Evolutionary conservation across 2,329 filamentous ascomycete genomes (phyloP).

Genomic region (Aspergillus sp.): DNA sequence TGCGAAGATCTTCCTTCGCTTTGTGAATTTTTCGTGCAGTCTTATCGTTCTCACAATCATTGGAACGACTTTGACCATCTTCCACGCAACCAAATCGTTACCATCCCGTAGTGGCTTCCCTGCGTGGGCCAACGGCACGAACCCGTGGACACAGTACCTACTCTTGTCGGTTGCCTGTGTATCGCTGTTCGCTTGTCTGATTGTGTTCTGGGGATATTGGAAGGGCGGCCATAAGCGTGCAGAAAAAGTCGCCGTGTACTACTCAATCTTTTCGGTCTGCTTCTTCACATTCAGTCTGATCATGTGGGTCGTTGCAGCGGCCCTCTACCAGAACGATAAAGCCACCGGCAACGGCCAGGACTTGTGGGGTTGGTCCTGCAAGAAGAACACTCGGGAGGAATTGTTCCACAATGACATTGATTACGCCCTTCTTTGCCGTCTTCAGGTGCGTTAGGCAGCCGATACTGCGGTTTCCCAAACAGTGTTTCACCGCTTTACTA

Average conservation of each 20-base stretch:
- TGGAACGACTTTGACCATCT: slow-evolving; percentile 83
- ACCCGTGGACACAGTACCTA: slow-evolving; percentile 84
- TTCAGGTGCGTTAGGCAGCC: slow-evolving; percentile 60
- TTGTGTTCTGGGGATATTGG: slow-evolving; percentile 83
- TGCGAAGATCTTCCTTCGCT: slow-evolving; percentile 91
- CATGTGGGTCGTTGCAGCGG: slow-evolving; percentile 88
- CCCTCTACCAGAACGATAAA: slow-evolving; percentile 75
- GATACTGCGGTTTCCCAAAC: not conserved
- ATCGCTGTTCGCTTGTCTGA: slow-evolving; percentile 74
- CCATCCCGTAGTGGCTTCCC: slow-evolving; percentile 76
- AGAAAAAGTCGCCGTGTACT: slow-evolving; percentile 92
- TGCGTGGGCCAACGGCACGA: slow-evolving; percentile 77
- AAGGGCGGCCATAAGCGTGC: slow-evolving; percentile 83
- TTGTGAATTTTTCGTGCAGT: slow-evolving; percentile 95
- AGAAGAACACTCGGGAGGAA: slow-evolving; percentile 76
- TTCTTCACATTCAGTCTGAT: slow-evolving; percentile 93
- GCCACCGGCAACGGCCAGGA: slow-evolving; percentile 75
- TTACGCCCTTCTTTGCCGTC: slow-evolving; percentile 86
- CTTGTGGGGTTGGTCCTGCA: slow-evolving; percentile 98
- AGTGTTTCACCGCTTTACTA: slow-evolving; percentile 5
- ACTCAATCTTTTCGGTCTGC: slow-evolving; percentile 86
- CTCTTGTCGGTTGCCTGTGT: slow-evolving; percentile 76
- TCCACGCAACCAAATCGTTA: slow-evolving; percentile 79
- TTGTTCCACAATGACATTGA: slow-evolving; percentile 79
- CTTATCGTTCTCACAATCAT: slow-evolving; percentile 92